Evolutionary conservation across 1,139 yeast genomes (phyloP).

Genomic region (Magnusiomyces clavatus): DNA sequence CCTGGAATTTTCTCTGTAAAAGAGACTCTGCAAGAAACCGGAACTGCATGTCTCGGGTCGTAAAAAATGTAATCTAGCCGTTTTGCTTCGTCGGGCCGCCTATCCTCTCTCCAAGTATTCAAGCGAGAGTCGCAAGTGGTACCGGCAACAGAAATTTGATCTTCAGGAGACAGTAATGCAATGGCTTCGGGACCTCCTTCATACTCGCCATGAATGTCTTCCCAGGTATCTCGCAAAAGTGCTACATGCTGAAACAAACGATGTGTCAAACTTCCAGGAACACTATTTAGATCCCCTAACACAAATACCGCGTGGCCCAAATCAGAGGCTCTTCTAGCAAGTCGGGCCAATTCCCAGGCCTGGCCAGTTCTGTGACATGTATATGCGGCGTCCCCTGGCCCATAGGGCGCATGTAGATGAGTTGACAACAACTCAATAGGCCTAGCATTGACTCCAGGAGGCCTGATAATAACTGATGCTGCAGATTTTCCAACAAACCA

Average conservation of each 20-base stretch:
- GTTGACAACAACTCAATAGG: slow-evolving; percentile 79
- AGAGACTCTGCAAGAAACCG: slow-evolving; percentile 55
- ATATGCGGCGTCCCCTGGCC: slow-evolving; percentile 84
- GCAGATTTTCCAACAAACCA: slow-evolving; percentile 95
- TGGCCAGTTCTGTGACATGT: slow-evolving; percentile 87
- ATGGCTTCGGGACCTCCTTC: slow-evolving; percentile 34
- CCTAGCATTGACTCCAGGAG: slow-evolving; percentile 28
- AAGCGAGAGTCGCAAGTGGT: slow-evolving; percentile 82
- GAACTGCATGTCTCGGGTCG: slow-evolving; percentile 46
- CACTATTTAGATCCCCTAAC: slow-evolving; percentile 88
- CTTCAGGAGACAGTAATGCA: slow-evolving; percentile 48
- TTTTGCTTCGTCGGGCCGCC: slow-evolving; percentile 63
- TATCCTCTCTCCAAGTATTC: slow-evolving; percentile 78
- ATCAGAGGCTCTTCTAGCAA: slow-evolving; percentile 52
- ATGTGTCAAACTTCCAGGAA: slow-evolving; percentile 81
- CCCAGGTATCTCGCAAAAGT: slow-evolving; percentile 78
- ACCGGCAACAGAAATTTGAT: slow-evolving; percentile 69
- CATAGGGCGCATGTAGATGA: slow-evolving; percentile 97
- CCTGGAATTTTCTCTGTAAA: slow-evolving; percentile 63
- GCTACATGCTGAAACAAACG: slow-evolving; percentile 64
- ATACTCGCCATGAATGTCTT: slow-evolving; percentile 46
- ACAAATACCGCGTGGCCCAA: slow-evolving; percentile 82
- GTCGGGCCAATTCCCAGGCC: slow-evolving; percentile 86
- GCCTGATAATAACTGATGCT: slow-evolving; percentile 62
- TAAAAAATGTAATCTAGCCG: slow-evolving; percentile 85